Conservation (phyloP, 306 rosid species). For the Boehmeria nivea region DNA sequence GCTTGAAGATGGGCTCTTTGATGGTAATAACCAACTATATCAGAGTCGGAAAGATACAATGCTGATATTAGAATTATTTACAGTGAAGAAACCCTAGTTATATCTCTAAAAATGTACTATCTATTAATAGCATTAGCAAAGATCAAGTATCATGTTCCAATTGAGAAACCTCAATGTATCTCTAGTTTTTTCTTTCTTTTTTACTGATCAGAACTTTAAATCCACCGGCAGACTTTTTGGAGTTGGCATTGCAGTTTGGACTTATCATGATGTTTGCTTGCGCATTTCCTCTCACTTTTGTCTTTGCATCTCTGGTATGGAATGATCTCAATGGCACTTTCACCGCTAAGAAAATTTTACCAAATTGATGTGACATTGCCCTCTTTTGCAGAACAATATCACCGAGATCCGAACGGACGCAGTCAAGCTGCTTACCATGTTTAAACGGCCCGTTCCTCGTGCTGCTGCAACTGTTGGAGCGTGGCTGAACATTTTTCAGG, state of each 20-base stretch:
- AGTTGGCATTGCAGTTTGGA: slow-evolving; percentile 95
- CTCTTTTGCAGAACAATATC: slow-evolving; percentile 63
- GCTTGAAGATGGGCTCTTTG: slow-evolving; percentile 95
- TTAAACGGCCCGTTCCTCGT: slow-evolving; percentile 83
- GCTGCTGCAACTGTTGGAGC: slow-evolving; percentile 85
- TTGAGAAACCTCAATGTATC: too few relatives aligned
- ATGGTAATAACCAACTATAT: slow-evolving; percentile 64
- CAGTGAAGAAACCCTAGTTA: too few relatives aligned
- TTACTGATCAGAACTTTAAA: not conserved
- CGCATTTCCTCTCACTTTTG: slow-evolving; percentile 91
- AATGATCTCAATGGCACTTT: slow-evolving; percentile 14
- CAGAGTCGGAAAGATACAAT: too few relatives aligned
- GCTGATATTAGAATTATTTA: too few relatives aligned
- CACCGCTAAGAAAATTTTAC: slow-evolving; percentile 1
- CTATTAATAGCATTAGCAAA: too few relatives aligned
- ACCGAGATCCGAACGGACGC: slow-evolving; percentile 97
- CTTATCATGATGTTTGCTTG: slow-evolving; percentile 98
- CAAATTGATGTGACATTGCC: slow-evolving; percentile 12
- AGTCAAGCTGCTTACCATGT: slow-evolving; percentile 76
- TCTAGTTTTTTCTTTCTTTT: not conserved
- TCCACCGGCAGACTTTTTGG: slow-evolving; percentile 73
- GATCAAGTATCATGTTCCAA: too few relatives aligned
- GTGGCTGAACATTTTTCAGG: slow-evolving; percentile 97
- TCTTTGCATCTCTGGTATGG: slow-evolving; percentile 74
- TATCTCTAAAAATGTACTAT: too few relatives aligned